Base-by-base conservation (phyloP, 306 rosid genomes). In the Oemleria cerasiformis region DNA sequence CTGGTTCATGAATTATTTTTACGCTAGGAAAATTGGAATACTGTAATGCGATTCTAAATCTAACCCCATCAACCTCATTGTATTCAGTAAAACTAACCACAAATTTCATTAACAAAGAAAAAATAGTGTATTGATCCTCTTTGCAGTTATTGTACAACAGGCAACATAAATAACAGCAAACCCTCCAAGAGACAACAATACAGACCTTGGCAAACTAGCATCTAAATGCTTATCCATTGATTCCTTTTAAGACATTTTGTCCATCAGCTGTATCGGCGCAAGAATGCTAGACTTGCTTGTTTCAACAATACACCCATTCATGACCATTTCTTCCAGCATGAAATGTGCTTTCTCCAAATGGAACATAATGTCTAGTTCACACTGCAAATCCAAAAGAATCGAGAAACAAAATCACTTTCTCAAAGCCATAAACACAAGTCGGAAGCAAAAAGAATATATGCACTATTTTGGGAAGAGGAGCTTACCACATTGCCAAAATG, bases 321-420 rank as follows among this genome's bases (percentile, higher is more conserved):
- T 89, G 75, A 94, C 97, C 97, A 94, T 91, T 78, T 91, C 96
- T 83, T 94, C 99, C 83, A 94, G 81, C 96, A 91, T 89, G 90
- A 91, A 94, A 83, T 94, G 97, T 12, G 97, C 95, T 55, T 94
- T 94, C 83, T 94, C 97, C 71, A 94, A 77, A 82, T 94, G 99
- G 79, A 94, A 94, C 99, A 94, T 94, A 75, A 94, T 94, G 78
- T 94, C 99, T 50, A 94, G 95, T 85, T 94, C 97, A 76, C 99
- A 94, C 97, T 89, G 92, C 83, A 81, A 73, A 70, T 71, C 65
- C 51, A 67, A 43, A 60, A 23, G 20, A 43, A 30, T 50, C 42
- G 63, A 67, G 44, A 42, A 58, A 53, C 50, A 15, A 50, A 40
- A 12, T 59, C 36, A 73, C n/a, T 20, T 30, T 30, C 36, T 30